Conservation (phyloP, 1,139 yeast species). For the Taiozyma onychis region DNA sequence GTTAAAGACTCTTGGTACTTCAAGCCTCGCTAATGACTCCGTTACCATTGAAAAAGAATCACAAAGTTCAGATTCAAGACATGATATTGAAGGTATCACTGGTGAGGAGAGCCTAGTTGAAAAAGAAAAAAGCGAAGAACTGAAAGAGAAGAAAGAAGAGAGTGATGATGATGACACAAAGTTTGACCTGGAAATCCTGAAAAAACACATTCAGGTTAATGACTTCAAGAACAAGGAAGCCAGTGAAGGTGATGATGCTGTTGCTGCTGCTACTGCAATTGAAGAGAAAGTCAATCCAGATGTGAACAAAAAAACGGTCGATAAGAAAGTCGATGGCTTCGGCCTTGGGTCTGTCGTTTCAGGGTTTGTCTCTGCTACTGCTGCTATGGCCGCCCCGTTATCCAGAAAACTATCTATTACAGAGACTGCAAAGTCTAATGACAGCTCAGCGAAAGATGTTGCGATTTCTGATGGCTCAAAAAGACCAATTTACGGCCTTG, state of each 20-base stretch:
- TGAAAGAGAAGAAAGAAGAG: background rate
- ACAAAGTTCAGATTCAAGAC: background rate
- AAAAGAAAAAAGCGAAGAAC: background rate
- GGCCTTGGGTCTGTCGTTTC: background rate
- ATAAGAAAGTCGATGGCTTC: background rate
- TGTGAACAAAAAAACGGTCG: background rate
- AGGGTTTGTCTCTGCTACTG: background rate
- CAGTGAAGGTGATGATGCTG: background rate
- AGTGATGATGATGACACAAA: background rate
- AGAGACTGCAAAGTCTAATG: background rate
- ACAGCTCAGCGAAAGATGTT: background rate
- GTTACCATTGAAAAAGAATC: background rate
- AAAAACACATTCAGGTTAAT: slow-evolving; percentile 4
- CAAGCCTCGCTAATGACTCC: background rate
- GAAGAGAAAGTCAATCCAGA: background rate
- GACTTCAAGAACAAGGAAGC: slow-evolving; percentile 1
- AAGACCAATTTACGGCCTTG: background rate
- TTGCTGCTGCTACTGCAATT: background rate
- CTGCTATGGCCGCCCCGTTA: background rate
- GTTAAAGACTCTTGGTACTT: background rate
- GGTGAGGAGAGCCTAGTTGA: no score
- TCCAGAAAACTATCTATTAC: background rate
- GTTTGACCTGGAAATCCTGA: slow-evolving; percentile 2
- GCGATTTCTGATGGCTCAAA: background rate
- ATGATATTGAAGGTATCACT: background rate